Evolutionary conservation across 257 asterid species (phyloP), one percentile per base, ranked within the genome.

Genomic region (Phtheirospermum japonicum): DNA sequence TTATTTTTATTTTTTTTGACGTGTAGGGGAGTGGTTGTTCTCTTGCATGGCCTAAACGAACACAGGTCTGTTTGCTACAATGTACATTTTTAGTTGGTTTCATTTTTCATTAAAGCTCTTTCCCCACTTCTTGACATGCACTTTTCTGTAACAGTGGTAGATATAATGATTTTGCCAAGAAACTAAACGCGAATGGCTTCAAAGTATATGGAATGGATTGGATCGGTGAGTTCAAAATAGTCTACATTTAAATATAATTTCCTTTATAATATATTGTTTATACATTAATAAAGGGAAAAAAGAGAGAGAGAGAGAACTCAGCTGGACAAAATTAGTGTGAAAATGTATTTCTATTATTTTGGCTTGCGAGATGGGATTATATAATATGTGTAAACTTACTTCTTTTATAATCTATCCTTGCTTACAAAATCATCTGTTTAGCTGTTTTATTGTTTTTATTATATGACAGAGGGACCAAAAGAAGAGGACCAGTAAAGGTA

Each of bases 151-250:
- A 67, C 90, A 90, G 95, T 73, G 95, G 95, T 33, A 82, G 95
- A 70, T 90, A 90, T 58, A 75, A 39, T 61, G 83, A 80, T 73
- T 87, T 90, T 49, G 95, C 97, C 68, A 87, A 85, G 83, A 84
- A 75, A 63, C 81, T 89, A 61, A 89, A 83, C 73, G 83, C 80
- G 30, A 79, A 85, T 65, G 97, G 95, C 68, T 76, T 79, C 68
- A 90, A 90, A 77, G 95, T 87, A 46, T 81, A 83, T 54, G 97
- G 85, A 61, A 81, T 90, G 95, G 97, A 90, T 66, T 90, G 97
- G 97, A 78, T 85, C 69, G 97, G 97, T 87, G 69, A 76, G 90
- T 73, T 51, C 40, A 59, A 7, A 66, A 53, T 28, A 37, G 59
- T 39, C n/a, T 23, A 10, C 36, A 20, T 28, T 18, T 50, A 12